Conservation (phyloP, 495 filamentous ascomycete species). For the Tuber microsphaerosporum region DNA sequence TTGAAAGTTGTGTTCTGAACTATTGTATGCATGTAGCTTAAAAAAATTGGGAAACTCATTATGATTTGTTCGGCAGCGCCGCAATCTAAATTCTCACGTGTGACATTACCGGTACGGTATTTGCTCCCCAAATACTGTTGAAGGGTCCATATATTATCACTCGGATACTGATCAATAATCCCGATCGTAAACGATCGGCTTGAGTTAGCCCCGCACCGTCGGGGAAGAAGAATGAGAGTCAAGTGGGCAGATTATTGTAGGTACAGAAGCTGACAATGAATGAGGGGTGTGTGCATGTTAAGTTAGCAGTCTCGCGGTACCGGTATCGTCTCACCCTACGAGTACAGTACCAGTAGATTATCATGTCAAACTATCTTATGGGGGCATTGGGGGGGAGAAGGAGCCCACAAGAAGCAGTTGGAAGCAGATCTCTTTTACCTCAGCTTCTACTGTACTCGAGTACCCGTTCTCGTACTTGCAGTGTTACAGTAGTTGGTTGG, state of each 20-base stretch:
- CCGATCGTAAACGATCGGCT: neutral
- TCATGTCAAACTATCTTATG: neutral
- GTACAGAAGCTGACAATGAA: neutral
- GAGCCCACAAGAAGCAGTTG: neutral
- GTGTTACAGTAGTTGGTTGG: neutral
- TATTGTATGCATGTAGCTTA: neutral
- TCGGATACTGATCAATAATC: neutral
- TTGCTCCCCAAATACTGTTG: neutral
- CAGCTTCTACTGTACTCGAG: neutral
- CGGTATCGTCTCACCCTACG: neutral
- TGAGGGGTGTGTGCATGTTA: neutral
- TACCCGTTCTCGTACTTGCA: no score
- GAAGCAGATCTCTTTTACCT: neutral
- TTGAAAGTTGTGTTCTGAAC: conserved; percentile 6
- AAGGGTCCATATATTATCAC: neutral
- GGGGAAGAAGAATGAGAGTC: neutral
- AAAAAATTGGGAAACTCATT: neutral
- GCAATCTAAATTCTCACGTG: neutral
- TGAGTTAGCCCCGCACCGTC: neutral
- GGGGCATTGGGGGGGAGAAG: neutral
- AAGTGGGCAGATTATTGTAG: neutral
- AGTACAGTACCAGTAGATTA: neutral
- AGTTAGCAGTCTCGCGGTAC: neutral
- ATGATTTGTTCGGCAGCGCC: neutral
- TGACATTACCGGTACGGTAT: no score